Conservation (phyloP, 2,329 filamentous ascomycete species). For the Paecilomyces niveus region DNA sequence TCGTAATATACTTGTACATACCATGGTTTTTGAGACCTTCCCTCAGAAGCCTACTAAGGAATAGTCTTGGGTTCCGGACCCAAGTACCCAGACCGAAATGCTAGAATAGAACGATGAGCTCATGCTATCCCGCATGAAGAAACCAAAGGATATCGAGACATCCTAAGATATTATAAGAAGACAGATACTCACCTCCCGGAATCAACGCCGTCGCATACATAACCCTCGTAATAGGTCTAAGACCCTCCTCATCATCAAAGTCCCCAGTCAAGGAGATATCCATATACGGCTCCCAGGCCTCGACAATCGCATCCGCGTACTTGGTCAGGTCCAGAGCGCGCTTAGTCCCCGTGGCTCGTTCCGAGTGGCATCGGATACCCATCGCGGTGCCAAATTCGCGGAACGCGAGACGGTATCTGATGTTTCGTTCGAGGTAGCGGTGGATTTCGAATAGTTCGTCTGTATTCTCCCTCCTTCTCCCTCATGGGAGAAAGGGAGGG, state of each 20-base stretch:
- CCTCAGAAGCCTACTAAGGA: neutral
- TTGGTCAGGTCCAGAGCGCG: conserved; percentile 19
- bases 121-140: neutral
- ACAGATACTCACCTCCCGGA: conserved; percentile 44
- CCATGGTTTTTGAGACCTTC: neutral
- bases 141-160: neutral
- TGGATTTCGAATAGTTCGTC: conserved; percentile 30
- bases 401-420: conserved; percentile 41
- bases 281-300: conserved; percentile 33
- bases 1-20: neutral
- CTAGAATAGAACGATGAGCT: conserved; percentile 12
- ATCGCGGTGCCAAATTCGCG: conserved; percentile 50
- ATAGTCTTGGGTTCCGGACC: conserved; percentile 23
- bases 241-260: conserved; percentile 33
- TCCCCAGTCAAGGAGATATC: conserved; percentile 23
- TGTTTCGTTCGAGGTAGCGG: conserved; percentile 26
- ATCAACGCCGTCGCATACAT: conserved; percentile 53
- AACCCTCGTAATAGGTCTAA: conserved; percentile 48
- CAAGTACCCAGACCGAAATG: conserved; percentile 29
- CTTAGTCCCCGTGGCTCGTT: conserved; percentile 28
- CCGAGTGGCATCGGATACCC: conserved; percentile 38
- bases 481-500: neutral
- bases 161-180: neutral
- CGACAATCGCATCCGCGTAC: conserved; percentile 29
- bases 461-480: conserved; percentile 4